Base-by-base conservation (phyloP, 257 asterid species). In the Lycium barbarum region DNA sequence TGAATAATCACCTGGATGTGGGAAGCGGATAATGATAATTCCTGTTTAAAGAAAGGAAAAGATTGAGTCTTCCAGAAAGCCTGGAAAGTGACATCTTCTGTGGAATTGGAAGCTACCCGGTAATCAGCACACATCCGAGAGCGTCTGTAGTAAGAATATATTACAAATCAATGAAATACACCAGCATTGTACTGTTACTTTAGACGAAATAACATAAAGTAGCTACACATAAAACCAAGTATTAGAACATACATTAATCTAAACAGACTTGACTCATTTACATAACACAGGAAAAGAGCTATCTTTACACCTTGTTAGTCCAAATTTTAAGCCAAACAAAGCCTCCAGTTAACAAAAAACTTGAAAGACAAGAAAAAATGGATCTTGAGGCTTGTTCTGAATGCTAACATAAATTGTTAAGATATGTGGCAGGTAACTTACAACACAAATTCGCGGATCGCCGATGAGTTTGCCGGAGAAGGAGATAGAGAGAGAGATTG, bases 41-140 rank as follows among this genome's bases (percentile, higher is more conserved):
- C 54, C 79, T 87, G 59, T 84, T 74, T 70, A 78, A 47, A 86
- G 84, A 85, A 80, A 89, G 87, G 61, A 88, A 67, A 40, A 88
- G 59, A 83, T 45, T 84, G 79, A 88, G 84, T 81, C 89, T 86
- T 89, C 94, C 89, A 49, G 86, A 89, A 84, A 86, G 86, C 70
- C 93, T 88, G 51, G 93, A 92, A 35, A 94, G 79, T 38, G 92
- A 89, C 98, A 94, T 94, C 55, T 43, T 88, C 85, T 11, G 58
- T 15, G 45, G 18, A 58, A 58, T 58, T 58, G 26, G 22, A 58
- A 26, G 43, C 65, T 65, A 35, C 20, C 79, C 63, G 74, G 63
- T 65, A 65, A 81, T 57, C 85, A 88, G 38, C 79, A 58, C 18
- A 82, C 79, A 73, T 26, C 67, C 66, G 85, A 73, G 66, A 65